Evolutionary conservation across 768 basidiomycete genomes (phyloP).

Genomic region (Pleurotus platypus): DNA sequence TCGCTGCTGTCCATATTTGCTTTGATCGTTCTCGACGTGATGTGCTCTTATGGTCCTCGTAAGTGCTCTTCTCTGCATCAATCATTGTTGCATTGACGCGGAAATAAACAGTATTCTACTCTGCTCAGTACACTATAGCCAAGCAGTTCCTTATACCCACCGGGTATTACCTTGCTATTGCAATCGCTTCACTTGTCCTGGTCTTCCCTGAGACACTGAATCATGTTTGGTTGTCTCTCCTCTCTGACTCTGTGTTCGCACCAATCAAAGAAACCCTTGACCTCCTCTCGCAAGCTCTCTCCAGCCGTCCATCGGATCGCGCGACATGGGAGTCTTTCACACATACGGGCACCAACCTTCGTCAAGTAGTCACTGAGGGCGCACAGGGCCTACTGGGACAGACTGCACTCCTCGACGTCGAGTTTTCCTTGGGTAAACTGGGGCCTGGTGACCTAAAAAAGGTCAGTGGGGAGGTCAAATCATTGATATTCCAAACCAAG

Average conservation of each 20-base stretch:
- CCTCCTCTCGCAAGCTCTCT: constrained; percentile 29
- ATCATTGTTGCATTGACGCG: background rate
- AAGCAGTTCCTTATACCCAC: constrained; percentile 37
- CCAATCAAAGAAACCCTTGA: constrained; percentile 28
- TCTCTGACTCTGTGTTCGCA: background rate
- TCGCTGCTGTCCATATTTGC: constrained; percentile 37
- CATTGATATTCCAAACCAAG: constrained; percentile 33
- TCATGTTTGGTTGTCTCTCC: constrained; percentile 16
- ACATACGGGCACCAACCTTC: constrained; percentile 19
- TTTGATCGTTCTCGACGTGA: constrained; percentile 39
- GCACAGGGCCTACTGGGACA: constrained; percentile 29
- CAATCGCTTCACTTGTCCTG: constrained; percentile 30
- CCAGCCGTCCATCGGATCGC: constrained; percentile 29
- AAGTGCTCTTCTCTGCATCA: background rate
- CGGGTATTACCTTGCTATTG: constrained; percentile 36
- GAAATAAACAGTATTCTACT: constrained; percentile 30
- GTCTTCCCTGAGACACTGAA: constrained; percentile 43
- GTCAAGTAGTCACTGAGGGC: constrained; percentile 25
- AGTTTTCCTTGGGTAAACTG: constrained; percentile 37
- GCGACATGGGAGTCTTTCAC: constrained; percentile 26
- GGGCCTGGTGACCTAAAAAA: constrained; percentile 38
- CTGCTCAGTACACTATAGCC: constrained; percentile 34
- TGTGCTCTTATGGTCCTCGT: constrained; percentile 26
- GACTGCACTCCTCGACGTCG: constrained; percentile 35
- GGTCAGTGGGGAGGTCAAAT: constrained; percentile 33